Evolutionary conservation across 169 alveolate species (phyloP), one percentile per base, ranked within the genome.

Genomic region (Cystoisospora suis): DNA sequence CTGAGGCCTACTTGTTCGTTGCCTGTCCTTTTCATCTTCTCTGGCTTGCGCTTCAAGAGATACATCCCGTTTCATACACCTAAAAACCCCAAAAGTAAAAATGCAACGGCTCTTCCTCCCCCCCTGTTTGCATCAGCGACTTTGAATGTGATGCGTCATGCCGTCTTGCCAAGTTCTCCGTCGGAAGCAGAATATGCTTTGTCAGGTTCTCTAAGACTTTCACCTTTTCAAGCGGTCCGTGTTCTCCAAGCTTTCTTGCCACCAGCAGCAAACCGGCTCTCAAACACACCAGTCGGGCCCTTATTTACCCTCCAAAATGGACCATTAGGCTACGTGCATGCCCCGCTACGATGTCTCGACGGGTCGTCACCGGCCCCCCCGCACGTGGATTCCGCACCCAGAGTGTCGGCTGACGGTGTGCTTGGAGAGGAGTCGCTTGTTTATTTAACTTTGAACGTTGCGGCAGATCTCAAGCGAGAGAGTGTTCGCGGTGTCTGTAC

Each of bases 401-500:
- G n/a, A 3, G 29, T 65, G 79, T 20, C 79, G 44, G 38, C 79
- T 17, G 44, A 40, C 38, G 15, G 46, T 27, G 36, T 44, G 29
- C 36, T 65, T 23, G 79, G 79, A 3, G 79, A 65, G 15, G 79
- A 65, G 5, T 23, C 79, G 0, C 79, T 65, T 23, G 79, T 65
- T 44, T 65, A 65, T 27, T 40, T 80, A 38, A 27, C 36, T 56
- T 6, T 75, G 86, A 59, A 59, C 34, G 81, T 90, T 12, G 46
- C 42, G 2, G 91, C 89, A 40, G 94, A 90, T 46, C 59, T 90
- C 86, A 83, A 70, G 59, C 46, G 94, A 38, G 91, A 90, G 61
- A 44, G 83, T 38, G 94, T 90, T 32, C 88, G 94, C n/a, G 94
- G 94, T 42, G 91, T 83, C 27, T 77, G 87, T 70, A 61, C 75